phyloP scores from a whole-genome alignment of 306 rosid species.

The Rosa persica region DNA sequence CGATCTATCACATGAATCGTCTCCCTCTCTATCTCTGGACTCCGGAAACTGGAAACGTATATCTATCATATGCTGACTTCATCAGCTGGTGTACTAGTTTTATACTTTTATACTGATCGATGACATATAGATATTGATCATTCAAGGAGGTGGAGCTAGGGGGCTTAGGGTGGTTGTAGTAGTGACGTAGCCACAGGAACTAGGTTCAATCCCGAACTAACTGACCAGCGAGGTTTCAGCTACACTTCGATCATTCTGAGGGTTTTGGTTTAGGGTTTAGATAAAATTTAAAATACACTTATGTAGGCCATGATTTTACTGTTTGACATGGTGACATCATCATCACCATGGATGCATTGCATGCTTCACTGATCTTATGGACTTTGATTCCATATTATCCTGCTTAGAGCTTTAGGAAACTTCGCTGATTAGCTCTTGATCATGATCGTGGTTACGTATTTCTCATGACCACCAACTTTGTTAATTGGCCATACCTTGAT shows the following conservation, averaged over 20 bases:
- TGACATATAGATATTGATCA: not conserved
- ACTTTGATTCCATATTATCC: too few relatives aligned
- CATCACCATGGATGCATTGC: too few relatives aligned
- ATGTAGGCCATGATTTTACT: too few relatives aligned
- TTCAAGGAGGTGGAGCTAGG: not conserved
- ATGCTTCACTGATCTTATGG: too few relatives aligned
- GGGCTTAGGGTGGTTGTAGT: not conserved
- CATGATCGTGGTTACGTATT: too few relatives aligned
- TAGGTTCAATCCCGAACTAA: not conserved
- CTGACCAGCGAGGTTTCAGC: not conserved
- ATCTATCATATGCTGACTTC: not conserved
- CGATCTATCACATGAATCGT: not conserved
- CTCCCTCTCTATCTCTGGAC: not conserved
- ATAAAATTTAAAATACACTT: too few relatives aligned
- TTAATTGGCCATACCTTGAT: too few relatives aligned
- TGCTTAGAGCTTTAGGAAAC: too few relatives aligned
- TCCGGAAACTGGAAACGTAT: not conserved
- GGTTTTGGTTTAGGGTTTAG: not conserved
- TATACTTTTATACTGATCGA: not conserved
- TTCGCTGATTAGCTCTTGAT: too few relatives aligned
- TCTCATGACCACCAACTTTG: too few relatives aligned
- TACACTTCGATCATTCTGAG: not conserved
- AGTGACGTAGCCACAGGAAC: not conserved
- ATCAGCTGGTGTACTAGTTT: not conserved
- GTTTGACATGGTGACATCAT: too few relatives aligned